Conservation (phyloP, 192 early-diverging fungal species). For the Coemansia guatemalensis region DNA sequence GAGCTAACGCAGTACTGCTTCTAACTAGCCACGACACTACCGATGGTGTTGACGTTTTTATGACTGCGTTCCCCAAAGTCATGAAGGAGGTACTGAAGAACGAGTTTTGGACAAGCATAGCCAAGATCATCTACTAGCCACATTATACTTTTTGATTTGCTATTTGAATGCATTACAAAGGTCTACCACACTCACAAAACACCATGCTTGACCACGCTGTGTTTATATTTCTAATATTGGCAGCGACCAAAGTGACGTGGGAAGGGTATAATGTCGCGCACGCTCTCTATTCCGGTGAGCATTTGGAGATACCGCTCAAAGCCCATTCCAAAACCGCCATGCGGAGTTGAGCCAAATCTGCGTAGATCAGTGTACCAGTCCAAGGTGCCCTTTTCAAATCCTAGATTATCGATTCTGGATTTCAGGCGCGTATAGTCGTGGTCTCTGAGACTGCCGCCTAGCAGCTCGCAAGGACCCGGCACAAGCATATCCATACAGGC, state of each 20-base stretch:
- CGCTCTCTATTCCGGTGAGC: slow-evolving; percentile 77
- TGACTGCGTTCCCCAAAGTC: slow-evolving; percentile 34
- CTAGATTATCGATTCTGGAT: slow-evolving; percentile 53
- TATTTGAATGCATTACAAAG: neutral
- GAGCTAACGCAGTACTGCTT: slow-evolving; percentile 38
- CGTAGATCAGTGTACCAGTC: slow-evolving; percentile 86
- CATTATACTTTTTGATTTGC: neutral
- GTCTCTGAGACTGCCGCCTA: slow-evolving; percentile 85
- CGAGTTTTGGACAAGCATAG: slow-evolving; percentile 39
- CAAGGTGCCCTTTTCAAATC: slow-evolving; percentile 65
- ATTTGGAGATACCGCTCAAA: slow-evolving; percentile 80
- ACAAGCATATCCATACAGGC: slow-evolving; percentile 82
- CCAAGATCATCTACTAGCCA: slow-evolving; percentile 35
- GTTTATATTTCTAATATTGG: slow-evolving; percentile 44
- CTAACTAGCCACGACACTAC: slow-evolving; percentile 24
- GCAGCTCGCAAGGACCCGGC: slow-evolving; percentile 80
- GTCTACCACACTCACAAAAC: neutral
- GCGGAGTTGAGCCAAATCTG: slow-evolving; percentile 78
- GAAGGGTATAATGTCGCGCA: slow-evolving; percentile 72
- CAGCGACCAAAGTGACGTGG: slow-evolving; percentile 57
- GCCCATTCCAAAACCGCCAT: slow-evolving; percentile 90
- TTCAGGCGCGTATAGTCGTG: slow-evolving; percentile 60
- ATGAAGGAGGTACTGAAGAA: slow-evolving; percentile 47
- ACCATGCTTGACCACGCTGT: neutral
- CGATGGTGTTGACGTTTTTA: slow-evolving; percentile 48